Base-by-base conservation (phyloP, 2,329 filamentous ascomycete species). In the Claviceps humidiphila region DNA sequence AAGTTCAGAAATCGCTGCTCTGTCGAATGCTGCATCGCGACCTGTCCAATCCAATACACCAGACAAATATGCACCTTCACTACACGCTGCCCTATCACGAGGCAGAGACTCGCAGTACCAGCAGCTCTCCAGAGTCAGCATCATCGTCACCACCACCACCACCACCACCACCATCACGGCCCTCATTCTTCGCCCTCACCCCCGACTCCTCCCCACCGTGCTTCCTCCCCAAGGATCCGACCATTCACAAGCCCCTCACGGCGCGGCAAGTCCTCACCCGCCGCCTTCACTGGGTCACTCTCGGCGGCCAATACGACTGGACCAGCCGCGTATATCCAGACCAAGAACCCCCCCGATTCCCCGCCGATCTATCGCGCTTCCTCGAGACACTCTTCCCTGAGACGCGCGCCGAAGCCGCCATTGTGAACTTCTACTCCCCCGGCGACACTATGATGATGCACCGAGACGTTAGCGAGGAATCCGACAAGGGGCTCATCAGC, bases 241-340 rank as follows among this genome's bases (percentile, higher is more conserved):
- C 66, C 0, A 68, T 89, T n/a, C 90, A 96, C 68, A 87, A 84
- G 55, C 76, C 87, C 2, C 72, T 96, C 9, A 76, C 79, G 2
- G 73, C 86, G 51, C 73, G 78, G 48, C 82, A 84, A 61, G 80
- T 91, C 34, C 74, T 97, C 44, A 79, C 83, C 53, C 85, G 84
- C 56, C 90, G 87, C 56, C 77, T 97, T 24, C 88, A 91, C 59
- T 98, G 93, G 93, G 80, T 94, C 43, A 97, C 91, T 0, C 78
- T 98, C 2, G 93, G 93, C 49, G 91, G 89, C 0, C 93, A 97
- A 66, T 97, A 97, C 66, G 87, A 97, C 70, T 97, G 91, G 93
- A 94, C 89, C 0, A 79, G 81, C 53, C 90, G 95, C 58, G 71
- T 80, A 13, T 97, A 97, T 63, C 89, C 90, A 0, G 65, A 73